These are phyloP conservation scores for Pseudocercospora eumusae DNA, from an alignment of 2,329 filamentous ascomycete genomes.

Conservation along the genomic window DNA sequence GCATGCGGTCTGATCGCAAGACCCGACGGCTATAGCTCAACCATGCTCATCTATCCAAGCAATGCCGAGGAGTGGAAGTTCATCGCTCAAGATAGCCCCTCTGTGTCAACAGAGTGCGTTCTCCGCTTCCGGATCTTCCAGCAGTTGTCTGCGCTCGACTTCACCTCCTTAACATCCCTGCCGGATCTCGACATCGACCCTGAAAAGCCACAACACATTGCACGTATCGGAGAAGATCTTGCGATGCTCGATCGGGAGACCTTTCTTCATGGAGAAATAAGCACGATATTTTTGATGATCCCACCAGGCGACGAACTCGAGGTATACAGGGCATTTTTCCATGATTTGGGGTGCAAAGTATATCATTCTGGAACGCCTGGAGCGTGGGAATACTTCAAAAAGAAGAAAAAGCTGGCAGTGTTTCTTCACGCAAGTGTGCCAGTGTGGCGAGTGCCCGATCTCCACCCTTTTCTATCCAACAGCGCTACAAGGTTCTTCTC, in stretches of 20 bases:
- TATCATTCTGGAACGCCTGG: conserved; percentile 30
- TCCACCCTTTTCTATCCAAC: conserved; percentile 39
- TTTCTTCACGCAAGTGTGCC: conserved; percentile 39
- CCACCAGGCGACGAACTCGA: conserved; percentile 30
- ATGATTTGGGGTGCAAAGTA: conserved; percentile 26
- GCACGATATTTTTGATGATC: conserved; percentile 35
- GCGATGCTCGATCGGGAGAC: conserved; percentile 15
- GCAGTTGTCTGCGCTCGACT: conserved; percentile 9
- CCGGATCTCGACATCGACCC: conserved; percentile 1
- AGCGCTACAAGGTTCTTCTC: conserved; percentile 40
- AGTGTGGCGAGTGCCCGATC: conserved; percentile 38
- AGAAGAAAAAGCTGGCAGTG: conserved; percentile 25
- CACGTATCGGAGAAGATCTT: conserved; percentile 17
- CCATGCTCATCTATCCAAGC: conserved; percentile 34
- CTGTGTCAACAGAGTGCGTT: conserved; percentile 8
- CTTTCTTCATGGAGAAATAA: conserved; percentile 10
- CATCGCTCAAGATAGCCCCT: conserved; percentile 19
- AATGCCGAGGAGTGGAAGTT: conserved; percentile 35
- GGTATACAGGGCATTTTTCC: conserved; percentile 28
- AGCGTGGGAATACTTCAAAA: conserved; percentile 35
- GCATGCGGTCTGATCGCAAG: conserved; percentile 27
- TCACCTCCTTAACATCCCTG: neutral
- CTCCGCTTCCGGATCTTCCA: conserved; percentile 24
- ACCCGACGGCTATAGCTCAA: conserved; percentile 17
- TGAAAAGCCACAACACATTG: neutral